phyloP scores from a whole-genome alignment of 129 eudicot species.

The Escallonia herrerae region DNA sequence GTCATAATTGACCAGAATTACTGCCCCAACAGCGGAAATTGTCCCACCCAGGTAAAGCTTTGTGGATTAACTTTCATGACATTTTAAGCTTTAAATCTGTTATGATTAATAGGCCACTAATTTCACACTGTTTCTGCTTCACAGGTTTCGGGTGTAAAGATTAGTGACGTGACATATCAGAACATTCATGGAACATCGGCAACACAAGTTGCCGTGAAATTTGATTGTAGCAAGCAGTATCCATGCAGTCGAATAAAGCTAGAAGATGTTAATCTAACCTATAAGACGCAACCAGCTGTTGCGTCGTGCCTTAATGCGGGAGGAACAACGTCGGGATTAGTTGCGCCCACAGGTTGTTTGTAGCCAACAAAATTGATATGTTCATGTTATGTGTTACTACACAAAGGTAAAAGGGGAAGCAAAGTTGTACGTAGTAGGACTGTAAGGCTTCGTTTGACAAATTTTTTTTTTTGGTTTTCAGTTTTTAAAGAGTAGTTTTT shows the following conservation, averaged over 20 bases:
- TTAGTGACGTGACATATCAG: constrained; percentile 40
- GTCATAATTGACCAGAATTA: constrained; percentile 11
- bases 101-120: too few relatives aligned
- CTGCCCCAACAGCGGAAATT: constrained; percentile 1
- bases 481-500: too few relatives aligned
- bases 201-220: constrained; percentile 43
- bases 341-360: constrained; percentile 44
- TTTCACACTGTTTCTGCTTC: too few relatives aligned
- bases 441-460: too few relatives aligned
- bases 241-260: constrained; percentile 46
- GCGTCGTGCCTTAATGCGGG: constrained; percentile 42
- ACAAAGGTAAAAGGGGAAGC: neutral
- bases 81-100: too few relatives aligned
- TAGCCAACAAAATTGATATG: neutral
- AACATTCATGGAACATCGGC: constrained; percentile 61
- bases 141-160: constrained; percentile 13
- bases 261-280: constrained; percentile 38
- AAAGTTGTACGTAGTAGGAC: neutral
- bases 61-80: too few relatives aligned
- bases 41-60: constrained; percentile 6
- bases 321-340: constrained; percentile 36
- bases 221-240: constrained; percentile 42
- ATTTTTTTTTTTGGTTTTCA: too few relatives aligned
- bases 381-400: neutral
- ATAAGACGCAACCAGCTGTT: constrained; percentile 18